These are phyloP conservation scores for Trypanosoma scelopori DNA, from an alignment of 208 protist genomes.

Conservation along the genomic window DNA sequence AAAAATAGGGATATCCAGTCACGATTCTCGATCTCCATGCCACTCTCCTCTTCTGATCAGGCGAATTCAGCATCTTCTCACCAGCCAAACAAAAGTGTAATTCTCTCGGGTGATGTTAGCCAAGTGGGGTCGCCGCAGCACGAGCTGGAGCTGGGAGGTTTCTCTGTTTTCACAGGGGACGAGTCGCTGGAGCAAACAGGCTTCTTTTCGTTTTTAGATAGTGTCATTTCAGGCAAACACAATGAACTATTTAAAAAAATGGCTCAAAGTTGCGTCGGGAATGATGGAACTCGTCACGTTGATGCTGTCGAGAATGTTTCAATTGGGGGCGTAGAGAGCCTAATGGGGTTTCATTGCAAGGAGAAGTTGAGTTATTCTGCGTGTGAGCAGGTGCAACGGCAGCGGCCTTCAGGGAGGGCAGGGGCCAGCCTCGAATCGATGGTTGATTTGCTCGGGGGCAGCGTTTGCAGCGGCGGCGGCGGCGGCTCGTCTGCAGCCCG, in stretches of 20 bases:
- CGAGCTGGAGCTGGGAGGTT: background rate
- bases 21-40: too few species aligned
- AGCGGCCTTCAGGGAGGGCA: background rate
- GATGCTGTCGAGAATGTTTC: background rate
- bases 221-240: conserved; percentile 66
- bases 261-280: background rate
- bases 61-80: too few species aligned
- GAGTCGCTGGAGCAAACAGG: conserved; percentile 27
- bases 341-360: too few species aligned
- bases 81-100: too few species aligned
- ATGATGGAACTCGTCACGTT: conserved; percentile 7
- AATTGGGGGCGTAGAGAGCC: too few species aligned
- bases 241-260: conserved; percentile 56
- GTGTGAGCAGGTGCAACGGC: background rate
- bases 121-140: background rate
- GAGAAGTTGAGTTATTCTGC: too few species aligned
- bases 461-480: background rate
- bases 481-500: conserved; percentile 57
- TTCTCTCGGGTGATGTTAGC: too few species aligned
- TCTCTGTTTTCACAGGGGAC: background rate
- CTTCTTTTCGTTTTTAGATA: conserved; percentile 63
- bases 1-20: too few species aligned
- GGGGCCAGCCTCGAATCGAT: too few species aligned
- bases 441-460: too few species aligned
- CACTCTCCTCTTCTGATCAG: too few species aligned